These are phyloP conservation scores for Betula pendula DNA, from an alignment of 306 rosid genomes.

Conservation along the genomic window DNA sequence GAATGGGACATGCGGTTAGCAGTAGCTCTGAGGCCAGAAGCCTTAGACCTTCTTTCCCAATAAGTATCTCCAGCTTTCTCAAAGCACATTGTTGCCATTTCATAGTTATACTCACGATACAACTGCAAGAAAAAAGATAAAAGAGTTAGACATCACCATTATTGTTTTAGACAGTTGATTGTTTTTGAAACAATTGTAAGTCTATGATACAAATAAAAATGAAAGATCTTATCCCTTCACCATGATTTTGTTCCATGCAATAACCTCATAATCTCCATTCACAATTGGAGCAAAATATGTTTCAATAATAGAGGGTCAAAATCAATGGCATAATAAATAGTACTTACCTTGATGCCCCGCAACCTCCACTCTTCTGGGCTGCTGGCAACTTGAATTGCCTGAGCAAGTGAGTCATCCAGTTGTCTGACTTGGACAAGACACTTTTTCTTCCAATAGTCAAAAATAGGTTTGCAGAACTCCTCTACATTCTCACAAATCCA, in stretches of 20 bases:
- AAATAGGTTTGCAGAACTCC: constrained; percentile 49
- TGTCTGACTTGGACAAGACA: constrained; percentile 63
- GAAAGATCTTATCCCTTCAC: background rate
- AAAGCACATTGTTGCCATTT: constrained; percentile 78
- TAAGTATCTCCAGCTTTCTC: constrained; percentile 66
- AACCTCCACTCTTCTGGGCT: constrained; percentile 73
- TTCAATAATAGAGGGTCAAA: background rate
- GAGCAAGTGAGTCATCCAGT: constrained; percentile 70
- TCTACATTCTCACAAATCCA: constrained; percentile 67
- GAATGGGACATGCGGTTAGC: constrained; percentile 47
- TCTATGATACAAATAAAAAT: background rate
- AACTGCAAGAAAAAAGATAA: constrained; percentile 39
- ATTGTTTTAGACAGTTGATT: background rate
- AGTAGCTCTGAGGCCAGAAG: constrained; percentile 57
- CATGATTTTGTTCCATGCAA: background rate
- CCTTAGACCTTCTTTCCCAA: constrained; percentile 76
- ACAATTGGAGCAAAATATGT: background rate
- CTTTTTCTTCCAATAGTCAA: constrained; percentile 68
- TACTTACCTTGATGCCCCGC: constrained; percentile 71
- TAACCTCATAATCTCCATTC: background rate
- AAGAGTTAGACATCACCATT: background rate
- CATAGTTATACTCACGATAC: constrained; percentile 56
- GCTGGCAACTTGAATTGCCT: constrained; percentile 74
- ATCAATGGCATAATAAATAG: background rate
- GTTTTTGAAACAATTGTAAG: background rate